Conservation (phyloP, 2,329 filamentous ascomycete genomes). For the Pseudofabraea citricarpa region DNA sequence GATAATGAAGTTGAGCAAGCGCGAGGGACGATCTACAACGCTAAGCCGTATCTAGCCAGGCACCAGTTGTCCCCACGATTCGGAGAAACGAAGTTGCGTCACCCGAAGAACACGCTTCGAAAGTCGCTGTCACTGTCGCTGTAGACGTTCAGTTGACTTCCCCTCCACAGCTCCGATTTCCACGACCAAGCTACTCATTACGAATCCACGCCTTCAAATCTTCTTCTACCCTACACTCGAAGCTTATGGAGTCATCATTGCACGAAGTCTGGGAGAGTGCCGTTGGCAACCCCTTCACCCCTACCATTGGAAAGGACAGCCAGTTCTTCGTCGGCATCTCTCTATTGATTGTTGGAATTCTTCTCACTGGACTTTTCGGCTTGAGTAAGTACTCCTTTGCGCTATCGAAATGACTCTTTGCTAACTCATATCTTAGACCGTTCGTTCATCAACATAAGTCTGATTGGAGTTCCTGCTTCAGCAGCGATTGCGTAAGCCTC, state of each 20-base stretch:
- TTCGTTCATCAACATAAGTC: constrained; percentile 68
- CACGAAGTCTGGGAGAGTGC: constrained; percentile 92
- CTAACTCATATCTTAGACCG: constrained; percentile 65
- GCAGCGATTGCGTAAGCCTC: constrained; percentile 77
- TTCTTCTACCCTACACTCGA: constrained; percentile 2
- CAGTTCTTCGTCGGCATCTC: constrained; percentile 80
- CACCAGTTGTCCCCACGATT: too few species aligned
- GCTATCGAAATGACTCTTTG: too few species aligned
- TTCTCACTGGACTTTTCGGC: constrained; percentile 75
- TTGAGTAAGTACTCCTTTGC: constrained; percentile 64
- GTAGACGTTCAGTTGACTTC: too few species aligned
- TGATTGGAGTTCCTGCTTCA: constrained; percentile 82
- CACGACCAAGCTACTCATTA: background rate
- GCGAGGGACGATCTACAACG: too few species aligned
- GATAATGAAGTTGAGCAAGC: too few species aligned
- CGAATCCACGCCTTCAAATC: background rate
- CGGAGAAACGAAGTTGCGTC: too few species aligned
- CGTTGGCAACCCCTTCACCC: constrained; percentile 78
- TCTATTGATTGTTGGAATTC: constrained; percentile 67
- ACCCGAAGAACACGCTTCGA: too few species aligned
- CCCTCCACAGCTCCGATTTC: too few species aligned
- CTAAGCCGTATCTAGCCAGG: too few species aligned
- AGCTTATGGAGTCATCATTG: constrained; percentile 73
- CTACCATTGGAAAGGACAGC: constrained; percentile 71
- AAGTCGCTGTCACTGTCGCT: too few species aligned